These are phyloP conservation scores for Sarcomyxa edulis DNA, from an alignment of 768 basidiomycete species.

Conservation along the genomic window DNA sequence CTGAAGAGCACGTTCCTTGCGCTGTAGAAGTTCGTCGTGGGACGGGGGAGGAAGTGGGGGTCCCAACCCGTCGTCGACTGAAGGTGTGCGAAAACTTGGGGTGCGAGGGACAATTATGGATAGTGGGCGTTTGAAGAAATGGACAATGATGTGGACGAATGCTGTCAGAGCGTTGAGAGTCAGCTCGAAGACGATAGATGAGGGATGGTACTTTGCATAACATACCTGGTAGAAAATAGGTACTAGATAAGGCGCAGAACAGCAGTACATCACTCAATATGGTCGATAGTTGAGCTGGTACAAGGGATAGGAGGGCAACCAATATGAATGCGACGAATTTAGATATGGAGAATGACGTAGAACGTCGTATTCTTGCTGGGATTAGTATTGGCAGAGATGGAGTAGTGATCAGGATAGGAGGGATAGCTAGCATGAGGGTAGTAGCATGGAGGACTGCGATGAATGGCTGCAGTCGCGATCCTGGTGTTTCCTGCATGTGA, in stretches of 20 bases:
- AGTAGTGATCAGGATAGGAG: conserved; percentile 50
- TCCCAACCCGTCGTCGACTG: conserved; percentile 11
- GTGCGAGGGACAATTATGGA: conserved; percentile 68
- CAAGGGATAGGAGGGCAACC: conserved; percentile 39
- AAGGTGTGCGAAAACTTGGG: conserved; percentile 25
- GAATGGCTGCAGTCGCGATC: conserved; percentile 23
- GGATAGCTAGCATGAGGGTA: conserved; percentile 55
- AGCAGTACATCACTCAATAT: conserved; percentile 45
- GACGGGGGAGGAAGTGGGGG: conserved; percentile 19
- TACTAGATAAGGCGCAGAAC: conserved; percentile 45
- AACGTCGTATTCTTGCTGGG: conserved; percentile 26
- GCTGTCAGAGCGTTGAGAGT: conserved; percentile 32
- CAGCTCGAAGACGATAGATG: background rate
- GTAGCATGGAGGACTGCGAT: conserved; percentile 40
- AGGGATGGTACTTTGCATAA: background rate
- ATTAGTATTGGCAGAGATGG: conserved; percentile 48
- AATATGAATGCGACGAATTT: conserved; percentile 35
- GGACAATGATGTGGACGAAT: conserved; percentile 72
- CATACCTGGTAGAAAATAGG: conserved; percentile 61
- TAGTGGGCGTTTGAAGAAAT: conserved; percentile 81
- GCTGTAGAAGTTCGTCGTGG: conserved; percentile 69
- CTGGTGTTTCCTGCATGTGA: conserved; percentile 19
- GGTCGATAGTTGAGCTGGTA: conserved; percentile 30
- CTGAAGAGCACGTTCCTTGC: conserved; percentile 85
- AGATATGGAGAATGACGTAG: conserved; percentile 38